Evolutionary conservation across 139 green algal species (phyloP).

Genomic region (Astrephomene gubernaculifera): DNA sequence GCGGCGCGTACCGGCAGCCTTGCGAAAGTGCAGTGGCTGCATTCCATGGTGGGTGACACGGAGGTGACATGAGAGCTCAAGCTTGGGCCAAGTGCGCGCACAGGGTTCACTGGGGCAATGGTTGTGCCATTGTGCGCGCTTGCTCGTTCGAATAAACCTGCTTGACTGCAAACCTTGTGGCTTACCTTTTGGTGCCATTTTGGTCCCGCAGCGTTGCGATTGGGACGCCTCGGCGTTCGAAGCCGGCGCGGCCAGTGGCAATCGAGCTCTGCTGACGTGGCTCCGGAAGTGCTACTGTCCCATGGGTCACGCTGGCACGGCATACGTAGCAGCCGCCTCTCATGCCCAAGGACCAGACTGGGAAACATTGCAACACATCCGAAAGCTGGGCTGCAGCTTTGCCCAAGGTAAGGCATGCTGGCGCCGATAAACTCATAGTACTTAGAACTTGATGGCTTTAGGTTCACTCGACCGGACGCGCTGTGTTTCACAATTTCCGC

Average conservation of each 20-base stretch:
- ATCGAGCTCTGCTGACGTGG: not conserved
- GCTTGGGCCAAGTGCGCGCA: too few species aligned
- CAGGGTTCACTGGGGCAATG: too few species aligned
- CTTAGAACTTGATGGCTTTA: too few species aligned
- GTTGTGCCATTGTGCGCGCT: too few species aligned
- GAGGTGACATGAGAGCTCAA: too few species aligned
- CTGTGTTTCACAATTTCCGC: too few species aligned
- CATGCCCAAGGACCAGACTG: not conserved
- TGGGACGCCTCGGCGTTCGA: not conserved
- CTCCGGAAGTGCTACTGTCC: not conserved
- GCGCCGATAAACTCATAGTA: too few species aligned
- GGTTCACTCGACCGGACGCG: too few species aligned
- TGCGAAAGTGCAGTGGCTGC: not conserved
- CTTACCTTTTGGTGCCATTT: too few species aligned
- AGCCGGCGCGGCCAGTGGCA: not conserved
- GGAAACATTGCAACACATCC: not conserved
- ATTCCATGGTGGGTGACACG: not conserved
- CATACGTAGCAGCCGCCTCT: not conserved
- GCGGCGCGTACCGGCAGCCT: not conserved
- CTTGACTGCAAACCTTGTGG: too few species aligned
- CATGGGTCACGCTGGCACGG: not conserved
- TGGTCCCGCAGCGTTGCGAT: slow-evolving; percentile 2
- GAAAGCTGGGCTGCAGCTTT: not conserved
- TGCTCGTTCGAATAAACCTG: too few species aligned
- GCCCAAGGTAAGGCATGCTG: not conserved